Evolutionary conservation across 345 rosid species (phyloP).

Genomic region (Boechera stricta): DNA sequence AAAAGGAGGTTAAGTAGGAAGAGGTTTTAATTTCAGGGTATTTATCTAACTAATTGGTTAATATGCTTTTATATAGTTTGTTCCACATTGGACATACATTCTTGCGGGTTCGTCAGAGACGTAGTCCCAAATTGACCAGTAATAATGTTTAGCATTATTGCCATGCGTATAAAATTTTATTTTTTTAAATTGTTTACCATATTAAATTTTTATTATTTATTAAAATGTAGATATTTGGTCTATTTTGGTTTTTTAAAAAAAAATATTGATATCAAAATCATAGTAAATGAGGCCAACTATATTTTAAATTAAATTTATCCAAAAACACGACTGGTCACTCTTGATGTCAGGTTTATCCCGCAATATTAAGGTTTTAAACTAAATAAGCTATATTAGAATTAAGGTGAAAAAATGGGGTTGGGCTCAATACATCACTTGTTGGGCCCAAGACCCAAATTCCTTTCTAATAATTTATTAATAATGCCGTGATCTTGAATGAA

Average conservation of each 20-base stretch:
- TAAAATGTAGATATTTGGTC: background rate
- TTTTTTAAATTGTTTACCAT: background rate
- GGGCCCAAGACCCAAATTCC: conserved; percentile 7
- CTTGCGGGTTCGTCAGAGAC: background rate
- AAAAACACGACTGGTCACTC: background rate
- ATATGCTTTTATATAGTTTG: background rate
- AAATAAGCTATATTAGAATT: background rate
- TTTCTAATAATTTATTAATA: background rate
- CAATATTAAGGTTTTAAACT: background rate
- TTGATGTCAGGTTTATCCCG: background rate
- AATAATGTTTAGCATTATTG: background rate
- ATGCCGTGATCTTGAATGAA: conserved; percentile 45
- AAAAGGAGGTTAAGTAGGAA: background rate
- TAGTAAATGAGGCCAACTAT: background rate
- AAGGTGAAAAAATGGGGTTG: background rate
- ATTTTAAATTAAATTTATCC: background rate
- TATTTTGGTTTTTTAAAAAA: background rate
- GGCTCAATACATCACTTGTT: background rate
- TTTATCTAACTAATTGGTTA: background rate
- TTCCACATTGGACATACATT: background rate
- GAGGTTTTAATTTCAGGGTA: background rate
- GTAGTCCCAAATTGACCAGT: background rate
- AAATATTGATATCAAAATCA: background rate
- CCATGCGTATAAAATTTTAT: background rate
- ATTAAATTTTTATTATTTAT: background rate